These are phyloP conservation scores for Moesziomyces antarcticus DNA, from an alignment of 1,284 basidiomycete species.

Conservation along the genomic window DNA sequence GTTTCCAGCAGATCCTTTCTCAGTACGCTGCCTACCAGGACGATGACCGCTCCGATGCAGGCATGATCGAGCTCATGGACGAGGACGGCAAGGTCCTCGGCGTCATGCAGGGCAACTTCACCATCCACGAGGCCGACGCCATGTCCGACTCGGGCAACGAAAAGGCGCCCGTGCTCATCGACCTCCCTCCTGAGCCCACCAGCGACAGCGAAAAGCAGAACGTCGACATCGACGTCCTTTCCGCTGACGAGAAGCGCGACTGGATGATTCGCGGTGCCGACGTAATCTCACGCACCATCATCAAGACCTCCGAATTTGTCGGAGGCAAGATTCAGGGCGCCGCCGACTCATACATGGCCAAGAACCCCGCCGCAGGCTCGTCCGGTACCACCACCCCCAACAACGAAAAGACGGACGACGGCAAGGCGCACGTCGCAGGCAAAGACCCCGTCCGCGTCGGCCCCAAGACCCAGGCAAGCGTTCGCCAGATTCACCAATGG, in stretches of 20 bases:
- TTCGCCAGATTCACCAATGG: slow-evolving; percentile 34
- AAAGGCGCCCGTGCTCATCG: slow-evolving; percentile 57
- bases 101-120: slow-evolving; percentile 43
- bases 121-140: slow-evolving; percentile 34
- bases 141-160: slow-evolving; percentile 50
- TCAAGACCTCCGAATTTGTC: slow-evolving; percentile 59
- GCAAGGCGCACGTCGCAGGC: slow-evolving; percentile 5
- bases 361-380: slow-evolving; percentile 30
- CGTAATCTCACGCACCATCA: slow-evolving; percentile 58
- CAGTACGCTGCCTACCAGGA: slow-evolving; percentile 55
- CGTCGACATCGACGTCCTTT: slow-evolving; percentile 35
- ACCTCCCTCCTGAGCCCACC: slow-evolving; percentile 42
- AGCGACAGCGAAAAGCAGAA: slow-evolving; percentile 26
- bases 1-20: slow-evolving; percentile 53
- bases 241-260: slow-evolving; percentile 38
- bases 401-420: slow-evolving; percentile 22
- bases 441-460: slow-evolving; percentile 28
- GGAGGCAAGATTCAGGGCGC: slow-evolving; percentile 49
- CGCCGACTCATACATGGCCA: slow-evolving; percentile 54
- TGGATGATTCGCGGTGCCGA: slow-evolving; percentile 58
- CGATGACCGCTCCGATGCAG: slow-evolving; percentile 38
- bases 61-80: slow-evolving; percentile 54
- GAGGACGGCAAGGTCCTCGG: slow-evolving; percentile 55
- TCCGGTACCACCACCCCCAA: slow-evolving; percentile 16
- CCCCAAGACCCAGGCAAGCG: slow-evolving; percentile 27